A percentile compares a stretch with the other conserved stretches of the same genome.
Conservation (phyloP, 164 flowering plant genomes). For the Echeveria elegans region DNA sequence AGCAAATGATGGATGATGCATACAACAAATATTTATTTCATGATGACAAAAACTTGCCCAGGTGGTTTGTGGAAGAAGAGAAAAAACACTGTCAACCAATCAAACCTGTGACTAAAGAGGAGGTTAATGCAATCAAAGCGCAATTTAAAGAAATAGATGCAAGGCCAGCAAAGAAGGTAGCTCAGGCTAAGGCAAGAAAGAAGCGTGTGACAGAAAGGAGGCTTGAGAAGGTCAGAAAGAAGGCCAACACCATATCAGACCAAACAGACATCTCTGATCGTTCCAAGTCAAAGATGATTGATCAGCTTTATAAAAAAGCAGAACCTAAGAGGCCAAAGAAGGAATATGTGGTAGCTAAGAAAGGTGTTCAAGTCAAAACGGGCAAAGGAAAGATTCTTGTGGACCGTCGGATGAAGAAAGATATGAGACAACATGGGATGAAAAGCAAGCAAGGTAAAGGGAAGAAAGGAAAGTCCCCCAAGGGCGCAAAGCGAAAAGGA, state of each 20-base stretch:
- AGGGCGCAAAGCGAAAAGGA: conserved; percentile 30
- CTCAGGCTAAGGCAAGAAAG: conserved; percentile 84
- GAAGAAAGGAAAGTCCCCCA: conserved; percentile 45
- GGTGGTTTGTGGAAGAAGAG: conserved; percentile 86
- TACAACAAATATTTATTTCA: conserved; percentile 80
- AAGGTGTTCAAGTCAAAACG: conserved; percentile 73
- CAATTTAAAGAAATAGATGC: conserved; percentile 85
- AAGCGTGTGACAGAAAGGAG: conserved; percentile 65
- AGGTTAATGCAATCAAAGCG: conserved; percentile 74
- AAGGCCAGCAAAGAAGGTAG: conserved; percentile 91
- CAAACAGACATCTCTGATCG: conserved; percentile 69
- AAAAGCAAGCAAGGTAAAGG: conserved; percentile 48
- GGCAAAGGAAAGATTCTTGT: conserved; percentile 87
- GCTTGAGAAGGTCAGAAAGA: conserved; percentile 78
- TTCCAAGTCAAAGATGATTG: conserved; percentile 72
- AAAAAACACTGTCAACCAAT: conserved; percentile 50
- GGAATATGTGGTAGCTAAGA: conserved; percentile 92
- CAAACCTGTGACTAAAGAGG: conserved; percentile 84
- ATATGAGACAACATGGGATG: conserved; percentile 39
- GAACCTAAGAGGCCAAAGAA: conserved; percentile 61
- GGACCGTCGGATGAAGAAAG: conserved; percentile 89
- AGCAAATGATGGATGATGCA: conserved; percentile 75
- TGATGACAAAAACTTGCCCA: conserved; percentile 78
- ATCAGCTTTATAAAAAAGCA: conserved; percentile 76
- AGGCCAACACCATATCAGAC: conserved; percentile 77